These are phyloP conservation scores for Pisolithus tinctorius DNA, from an alignment of 768 basidiomycete genomes.

Conservation along the genomic window DNA sequence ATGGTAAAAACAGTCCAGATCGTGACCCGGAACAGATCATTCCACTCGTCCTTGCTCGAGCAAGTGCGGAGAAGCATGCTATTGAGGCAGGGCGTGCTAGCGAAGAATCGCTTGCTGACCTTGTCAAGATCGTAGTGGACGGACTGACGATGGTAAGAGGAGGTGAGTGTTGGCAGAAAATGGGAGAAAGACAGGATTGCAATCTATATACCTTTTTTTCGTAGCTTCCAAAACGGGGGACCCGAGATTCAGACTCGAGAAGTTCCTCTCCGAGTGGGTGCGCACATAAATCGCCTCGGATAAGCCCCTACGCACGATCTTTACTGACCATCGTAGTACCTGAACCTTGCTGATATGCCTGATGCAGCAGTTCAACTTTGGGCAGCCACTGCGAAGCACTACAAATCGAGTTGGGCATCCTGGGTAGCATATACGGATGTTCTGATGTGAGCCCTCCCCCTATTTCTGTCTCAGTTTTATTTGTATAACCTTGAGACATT, in stretches of 20 bases:
- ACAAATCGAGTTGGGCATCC: conserved; percentile 64
- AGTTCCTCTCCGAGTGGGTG: conserved; percentile 72
- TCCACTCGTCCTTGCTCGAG: conserved; percentile 56
- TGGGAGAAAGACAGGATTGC: background rate
- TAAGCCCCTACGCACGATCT: background rate
- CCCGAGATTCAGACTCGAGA: conserved; percentile 72
- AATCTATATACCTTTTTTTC: background rate
- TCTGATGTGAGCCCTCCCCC: conserved; percentile 48
- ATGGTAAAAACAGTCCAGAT: conserved; percentile 11
- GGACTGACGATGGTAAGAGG: conserved; percentile 57
- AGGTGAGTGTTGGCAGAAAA: conserved; percentile 31
- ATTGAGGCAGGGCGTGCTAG: conserved; percentile 42
- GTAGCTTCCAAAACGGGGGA: conserved; percentile 66
- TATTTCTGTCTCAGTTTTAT: background rate
- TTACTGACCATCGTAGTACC: conserved; percentile 34
- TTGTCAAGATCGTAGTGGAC: conserved; percentile 55
- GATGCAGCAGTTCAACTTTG: conserved; percentile 57
- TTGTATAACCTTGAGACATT: background rate
- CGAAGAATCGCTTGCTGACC: conserved; percentile 44
- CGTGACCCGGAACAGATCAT: conserved; percentile 60
- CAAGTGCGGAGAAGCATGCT: conserved; percentile 54
- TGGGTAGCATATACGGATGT: conserved; percentile 74
- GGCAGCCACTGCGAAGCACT: conserved; percentile 58
- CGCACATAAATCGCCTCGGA: conserved; percentile 22
- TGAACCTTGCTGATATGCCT: conserved; percentile 34